Percentiles rank a stretch among this genome's conserved stretches.
phyloP scores from a whole-genome alignment of 192 early-diverging fungal genomes.

The Phlyctochytrium arcticum region DNA sequence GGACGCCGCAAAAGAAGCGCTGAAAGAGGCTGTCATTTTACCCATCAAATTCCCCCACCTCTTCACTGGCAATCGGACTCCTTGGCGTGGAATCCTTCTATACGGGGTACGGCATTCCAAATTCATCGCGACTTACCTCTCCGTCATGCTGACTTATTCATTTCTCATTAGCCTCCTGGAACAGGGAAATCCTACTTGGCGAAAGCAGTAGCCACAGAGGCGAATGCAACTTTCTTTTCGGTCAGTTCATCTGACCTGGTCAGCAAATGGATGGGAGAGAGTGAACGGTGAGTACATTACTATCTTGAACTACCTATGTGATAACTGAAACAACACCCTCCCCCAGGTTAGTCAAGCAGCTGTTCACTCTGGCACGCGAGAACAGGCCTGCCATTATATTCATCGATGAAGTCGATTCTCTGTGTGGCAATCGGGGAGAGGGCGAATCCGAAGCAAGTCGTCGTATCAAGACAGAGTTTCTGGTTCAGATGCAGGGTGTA shows the following conservation, averaged over 20 bases:
- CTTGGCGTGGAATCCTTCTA: constrained; percentile 94
- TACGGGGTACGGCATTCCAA: constrained; percentile 62
- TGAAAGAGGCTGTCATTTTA: constrained; percentile 98
- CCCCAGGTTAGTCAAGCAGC: constrained; percentile 83
- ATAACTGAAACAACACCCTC: too few relatives aligned
- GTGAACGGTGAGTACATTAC: constrained; percentile 60
- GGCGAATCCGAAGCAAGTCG: constrained; percentile 94
- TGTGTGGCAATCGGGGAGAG: constrained; percentile 92
- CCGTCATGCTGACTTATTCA: neutral
- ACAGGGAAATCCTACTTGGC: constrained; percentile 97
- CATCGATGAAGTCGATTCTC: constrained; percentile 97
- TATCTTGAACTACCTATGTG: too few relatives aligned
- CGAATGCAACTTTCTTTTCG: constrained; percentile 93
- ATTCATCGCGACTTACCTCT: neutral
- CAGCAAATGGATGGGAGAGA: constrained; percentile 99
- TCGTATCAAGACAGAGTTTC: constrained; percentile 96
- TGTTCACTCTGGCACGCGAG: constrained; percentile 91
- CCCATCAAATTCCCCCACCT: constrained; percentile 97
- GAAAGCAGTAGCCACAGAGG: constrained; percentile 97
- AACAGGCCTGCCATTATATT: constrained; percentile 95
- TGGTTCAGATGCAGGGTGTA: constrained; percentile 99
- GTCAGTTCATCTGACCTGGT: constrained; percentile 97
- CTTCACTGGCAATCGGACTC: constrained; percentile 91
- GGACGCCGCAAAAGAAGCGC: constrained; percentile 90
- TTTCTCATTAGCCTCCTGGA: constrained; percentile 71